These are phyloP conservation scores for Cetradonia linearis DNA, from an alignment of 495 filamentous ascomycete species.

Conservation along the genomic window DNA sequence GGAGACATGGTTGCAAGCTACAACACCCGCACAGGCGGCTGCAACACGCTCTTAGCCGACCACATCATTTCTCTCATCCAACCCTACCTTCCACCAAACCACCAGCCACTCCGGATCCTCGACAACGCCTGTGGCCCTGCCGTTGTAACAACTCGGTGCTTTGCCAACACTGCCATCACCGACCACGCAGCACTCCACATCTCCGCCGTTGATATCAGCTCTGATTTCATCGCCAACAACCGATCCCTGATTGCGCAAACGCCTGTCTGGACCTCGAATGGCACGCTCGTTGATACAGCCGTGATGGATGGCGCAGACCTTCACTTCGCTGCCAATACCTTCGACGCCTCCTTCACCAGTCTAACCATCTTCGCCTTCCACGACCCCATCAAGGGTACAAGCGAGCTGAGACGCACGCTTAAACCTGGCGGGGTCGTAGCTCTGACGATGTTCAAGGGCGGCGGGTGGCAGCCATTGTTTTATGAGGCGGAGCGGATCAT, in stretches of 20 bases:
- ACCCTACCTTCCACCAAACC: slow-evolving; percentile 8
- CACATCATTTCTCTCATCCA: slow-evolving; percentile 8
- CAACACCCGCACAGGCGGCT: slow-evolving; percentile 20
- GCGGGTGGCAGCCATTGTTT: slow-evolving; percentile 20
- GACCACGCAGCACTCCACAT: slow-evolving; percentile 9
- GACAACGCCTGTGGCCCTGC: slow-evolving; percentile 19
- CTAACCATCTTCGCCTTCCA: slow-evolving; percentile 15
- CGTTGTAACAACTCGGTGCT: slow-evolving; percentile 10
- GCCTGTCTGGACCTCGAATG: background rate
- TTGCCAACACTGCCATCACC: background rate
- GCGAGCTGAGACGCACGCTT: slow-evolving; percentile 23
- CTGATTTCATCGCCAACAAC: slow-evolving; percentile 14
- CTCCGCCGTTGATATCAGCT: slow-evolving; percentile 12
- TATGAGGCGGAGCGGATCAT: slow-evolving; percentile 8
- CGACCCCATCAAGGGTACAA: slow-evolving; percentile 6
- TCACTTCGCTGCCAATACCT: background rate
- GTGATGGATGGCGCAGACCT: slow-evolving; percentile 13
- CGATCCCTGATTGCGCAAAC: background rate
- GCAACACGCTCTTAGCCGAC: slow-evolving; percentile 16
- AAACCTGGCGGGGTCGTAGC: slow-evolving; percentile 30
- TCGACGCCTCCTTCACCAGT: slow-evolving; percentile 17
- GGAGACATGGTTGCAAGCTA: too few relatives aligned
- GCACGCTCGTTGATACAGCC: slow-evolving; percentile 1
- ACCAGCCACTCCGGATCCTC: slow-evolving; percentile 13
- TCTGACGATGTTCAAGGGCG: slow-evolving; percentile 30